Evolutionary conservation across 257 asterid species (phyloP), one percentile per base, ranked within the genome.

Genomic region (Solanum okadae): DNA sequence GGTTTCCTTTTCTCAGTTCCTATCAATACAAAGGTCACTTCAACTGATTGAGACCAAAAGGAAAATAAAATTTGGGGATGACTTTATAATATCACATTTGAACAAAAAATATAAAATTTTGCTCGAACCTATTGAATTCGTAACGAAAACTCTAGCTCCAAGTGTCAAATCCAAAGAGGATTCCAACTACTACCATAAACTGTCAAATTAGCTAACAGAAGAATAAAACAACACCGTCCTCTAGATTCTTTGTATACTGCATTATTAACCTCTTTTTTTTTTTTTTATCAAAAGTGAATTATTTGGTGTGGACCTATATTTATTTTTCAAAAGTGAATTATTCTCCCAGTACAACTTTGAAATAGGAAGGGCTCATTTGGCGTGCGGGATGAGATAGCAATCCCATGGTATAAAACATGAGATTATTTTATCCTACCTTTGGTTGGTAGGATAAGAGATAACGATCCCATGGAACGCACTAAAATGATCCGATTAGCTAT

Each of bases 101-200:
- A 70, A 14, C 1, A 16, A 31, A 71, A 15, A 71, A 14, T 44
- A 13, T 27, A 68, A 68, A 68, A 3, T 27, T 14, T 68, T 68
- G 5, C 0, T 6, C 0, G 4, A 3, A 15, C 9, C 10, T 70
- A 14, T 29, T 16, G 0, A 29, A 29, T 14, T 6, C 4, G 14
- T 71, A 31, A 70, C 1, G 8, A 14, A 14, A 70, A 70, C 6
- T 27, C 10, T 29, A 29, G 22, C 23, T 70, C 1, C n/a, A 5
- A 73, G 29, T 35, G 82, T 22, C 82, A 22, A 22, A 75, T 75
- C 52, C 79, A 72, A 72, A 72, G 78, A 71, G 42, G 25, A 29
- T 15, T 70, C 38, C n/a, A 15, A 70, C 38, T 15, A 71, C 38
- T 71, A 15, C 13, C 78, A 16, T 31, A 15, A 16, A 71, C 76